Evolutionary conservation across 2,329 filamentous ascomycete genomes (phyloP), one percentile per base, ranked within the genome.

Genomic region (Calonectria honghensis): DNA sequence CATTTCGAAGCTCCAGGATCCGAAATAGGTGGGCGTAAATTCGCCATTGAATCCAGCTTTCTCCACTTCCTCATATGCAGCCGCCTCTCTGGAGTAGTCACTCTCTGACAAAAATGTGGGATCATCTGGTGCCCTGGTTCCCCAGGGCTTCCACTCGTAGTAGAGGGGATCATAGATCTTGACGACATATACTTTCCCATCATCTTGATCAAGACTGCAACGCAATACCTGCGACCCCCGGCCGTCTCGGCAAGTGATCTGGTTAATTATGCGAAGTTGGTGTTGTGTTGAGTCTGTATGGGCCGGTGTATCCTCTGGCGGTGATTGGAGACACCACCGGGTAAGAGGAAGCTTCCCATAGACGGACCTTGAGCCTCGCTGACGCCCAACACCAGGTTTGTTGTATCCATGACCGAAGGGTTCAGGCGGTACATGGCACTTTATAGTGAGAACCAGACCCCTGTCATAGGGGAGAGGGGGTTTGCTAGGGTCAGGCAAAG

Each of bases 311-410:
- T 63, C 35, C 27, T 41, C 11, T 13, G 57, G 57, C 1, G 57
- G 57, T 31, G 57, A 63, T 39, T 63, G 57, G 39, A 63, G 57
- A 63, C 57, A 63, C 57, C 57, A 63, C 37, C 41, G 37, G 6
- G 24, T 41, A 7, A 29, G 37, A 4, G 57, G 37, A 18, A 41
- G 57, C 6, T 63, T 20, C 9, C 35, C 24, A 6, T 41, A 63
- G 39, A 63, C 37, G 10, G 35, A 29, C 7, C 35, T 29, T 63
- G n/a, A 18, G 57, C 57, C 57, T 41, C 14, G 24, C 6, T 29
- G n/a, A 13, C 35, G 57, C 24, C 14, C 32, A 20, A 10, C 5
- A 6, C 29, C 24, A 10, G 6, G 9, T 9, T 14, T 10, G 2
- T 29, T 41, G 13, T 63, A 63, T 27, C 35, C 57, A 41, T 41